Conservation (phyloP, 75 land plant species). For the Pinus taeda region DNA sequence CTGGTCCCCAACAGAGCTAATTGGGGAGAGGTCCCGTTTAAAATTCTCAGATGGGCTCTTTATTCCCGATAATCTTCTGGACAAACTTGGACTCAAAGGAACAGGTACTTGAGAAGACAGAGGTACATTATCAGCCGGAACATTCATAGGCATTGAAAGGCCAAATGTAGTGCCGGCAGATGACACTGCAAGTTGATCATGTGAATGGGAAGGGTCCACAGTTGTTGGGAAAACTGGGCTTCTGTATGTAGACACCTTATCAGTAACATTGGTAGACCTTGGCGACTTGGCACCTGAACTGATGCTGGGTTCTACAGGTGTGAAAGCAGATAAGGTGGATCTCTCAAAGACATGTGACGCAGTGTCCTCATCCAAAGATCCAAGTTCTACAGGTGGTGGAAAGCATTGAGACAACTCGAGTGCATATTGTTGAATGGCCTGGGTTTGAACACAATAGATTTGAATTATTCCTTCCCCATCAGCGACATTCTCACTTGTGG, state of each 20-base stretch:
- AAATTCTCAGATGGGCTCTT: constrained; percentile 37
- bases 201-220: constrained; percentile 10
- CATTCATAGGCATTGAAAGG: constrained; percentile 3
- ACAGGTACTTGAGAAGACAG: constrained; percentile 28
- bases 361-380: constrained; percentile 28
- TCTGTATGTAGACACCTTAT: constrained; percentile 14
- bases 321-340: constrained; percentile 9
- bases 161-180: constrained; percentile 20
- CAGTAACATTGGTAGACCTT: constrained; percentile 12
- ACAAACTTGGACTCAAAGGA: constrained; percentile 48
- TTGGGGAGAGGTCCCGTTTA: constrained; percentile 24
- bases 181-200: constrained; percentile 14
- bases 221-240: constrained; percentile 15
- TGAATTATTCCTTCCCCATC: constrained; percentile 69
- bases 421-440: constrained; percentile 94
- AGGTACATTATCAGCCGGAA: constrained; percentile 22
- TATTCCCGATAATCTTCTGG: constrained; percentile 34
- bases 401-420: constrained; percentile 74
- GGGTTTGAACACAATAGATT: constrained; percentile 87
- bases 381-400: constrained; percentile 49
- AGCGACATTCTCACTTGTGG: constrained; percentile 49
- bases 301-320: constrained; percentile 11
- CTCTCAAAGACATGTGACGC: constrained; percentile 20
- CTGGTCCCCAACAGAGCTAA: constrained; percentile 16
- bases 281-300: constrained; percentile 23